phyloP scores from a whole-genome alignment of 805 yeast species.

The Candida caryicola region DNA sequence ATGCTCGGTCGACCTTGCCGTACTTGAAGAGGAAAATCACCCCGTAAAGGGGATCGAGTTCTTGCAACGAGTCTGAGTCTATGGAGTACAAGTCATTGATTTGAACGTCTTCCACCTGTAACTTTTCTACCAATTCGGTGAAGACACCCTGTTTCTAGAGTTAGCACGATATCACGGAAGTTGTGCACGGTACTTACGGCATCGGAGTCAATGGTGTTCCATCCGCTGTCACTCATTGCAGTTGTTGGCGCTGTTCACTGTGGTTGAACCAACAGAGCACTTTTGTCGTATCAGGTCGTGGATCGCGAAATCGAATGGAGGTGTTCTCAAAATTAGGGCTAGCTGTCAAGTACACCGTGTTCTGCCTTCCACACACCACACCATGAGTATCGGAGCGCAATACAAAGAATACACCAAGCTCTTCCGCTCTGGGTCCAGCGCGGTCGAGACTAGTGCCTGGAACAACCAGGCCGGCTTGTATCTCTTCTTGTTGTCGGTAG shows the following conservation, averaged over 20 bases:
- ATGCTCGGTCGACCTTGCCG: constrained; percentile 36
- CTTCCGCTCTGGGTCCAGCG: constrained; percentile 19
- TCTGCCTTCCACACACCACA: constrained; percentile 1
- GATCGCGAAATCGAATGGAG: not conserved
- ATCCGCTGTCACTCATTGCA: constrained; percentile 29
- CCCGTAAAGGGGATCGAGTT: constrained; percentile 49
- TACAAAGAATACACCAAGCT: constrained; percentile 25
- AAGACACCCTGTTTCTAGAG: constrained; percentile 47
- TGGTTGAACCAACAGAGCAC: too few relatives aligned
- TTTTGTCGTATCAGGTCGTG: not conserved
- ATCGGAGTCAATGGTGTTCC: constrained; percentile 68
- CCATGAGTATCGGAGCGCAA: constrained; percentile 23
- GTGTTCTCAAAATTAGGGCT: not conserved
- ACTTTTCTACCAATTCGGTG: constrained; percentile 55
- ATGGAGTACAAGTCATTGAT: constrained; percentile 57
- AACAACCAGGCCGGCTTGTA: constrained; percentile 15
- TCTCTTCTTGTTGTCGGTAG: constrained; percentile 22
- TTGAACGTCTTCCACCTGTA: constrained; percentile 52
- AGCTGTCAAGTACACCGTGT: not conserved
- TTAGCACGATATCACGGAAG: not conserved
- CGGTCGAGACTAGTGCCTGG: constrained; percentile 21
- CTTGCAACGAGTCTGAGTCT: constrained; percentile 41
- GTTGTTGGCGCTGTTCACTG: too few relatives aligned
- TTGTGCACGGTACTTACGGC: constrained; percentile 35
- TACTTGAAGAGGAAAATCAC: constrained; percentile 63